Percentiles rank a stretch among this genome's conserved stretches.
Conservation (phyloP, 345 rosid species). For the Acer yangbiense region DNA sequence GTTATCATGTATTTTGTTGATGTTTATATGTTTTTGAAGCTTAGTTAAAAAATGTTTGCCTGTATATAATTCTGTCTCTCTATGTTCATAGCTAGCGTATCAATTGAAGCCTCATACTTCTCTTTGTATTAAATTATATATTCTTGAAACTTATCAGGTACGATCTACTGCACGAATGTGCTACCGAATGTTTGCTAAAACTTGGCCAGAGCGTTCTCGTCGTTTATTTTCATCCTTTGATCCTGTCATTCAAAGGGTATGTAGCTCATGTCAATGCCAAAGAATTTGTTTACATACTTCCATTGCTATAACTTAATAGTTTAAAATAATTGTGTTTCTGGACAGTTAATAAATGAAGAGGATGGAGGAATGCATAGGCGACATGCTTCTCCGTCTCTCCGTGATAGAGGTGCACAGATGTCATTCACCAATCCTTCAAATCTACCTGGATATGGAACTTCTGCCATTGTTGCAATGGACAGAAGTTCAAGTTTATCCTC, state of each 20-base stretch:
- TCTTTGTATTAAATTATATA: constrained; percentile 1
- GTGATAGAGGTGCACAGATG: constrained; percentile 78
- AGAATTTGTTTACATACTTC: background rate
- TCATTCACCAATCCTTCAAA: constrained; percentile 50
- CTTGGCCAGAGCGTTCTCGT: constrained; percentile 99
- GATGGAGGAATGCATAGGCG: constrained; percentile 95
- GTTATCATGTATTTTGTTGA: background rate
- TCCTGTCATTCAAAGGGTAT: constrained; percentile 97
- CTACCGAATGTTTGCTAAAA: constrained; percentile 95
- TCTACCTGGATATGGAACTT: constrained; percentile 88
- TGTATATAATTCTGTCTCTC: background rate
- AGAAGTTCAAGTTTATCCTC: constrained; percentile 76
- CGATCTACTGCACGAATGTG: constrained; percentile 97
- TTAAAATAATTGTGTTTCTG: constrained; percentile 8
- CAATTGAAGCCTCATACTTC: background rate
- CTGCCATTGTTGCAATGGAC: constrained; percentile 97
- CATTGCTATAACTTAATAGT: constrained; percentile 1
- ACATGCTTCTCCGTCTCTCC: constrained; percentile 93
- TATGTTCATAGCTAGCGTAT: background rate
- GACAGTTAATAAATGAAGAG: constrained; percentile 88
- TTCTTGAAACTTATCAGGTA: constrained; percentile 56
- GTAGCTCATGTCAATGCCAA: constrained; percentile 10
- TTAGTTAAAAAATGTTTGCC: background rate
- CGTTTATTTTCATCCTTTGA: constrained; percentile 91
- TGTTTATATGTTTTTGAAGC: background rate